phyloP scores from a whole-genome alignment of 176 grass and related monocot species.

The Poa annua region DNA sequence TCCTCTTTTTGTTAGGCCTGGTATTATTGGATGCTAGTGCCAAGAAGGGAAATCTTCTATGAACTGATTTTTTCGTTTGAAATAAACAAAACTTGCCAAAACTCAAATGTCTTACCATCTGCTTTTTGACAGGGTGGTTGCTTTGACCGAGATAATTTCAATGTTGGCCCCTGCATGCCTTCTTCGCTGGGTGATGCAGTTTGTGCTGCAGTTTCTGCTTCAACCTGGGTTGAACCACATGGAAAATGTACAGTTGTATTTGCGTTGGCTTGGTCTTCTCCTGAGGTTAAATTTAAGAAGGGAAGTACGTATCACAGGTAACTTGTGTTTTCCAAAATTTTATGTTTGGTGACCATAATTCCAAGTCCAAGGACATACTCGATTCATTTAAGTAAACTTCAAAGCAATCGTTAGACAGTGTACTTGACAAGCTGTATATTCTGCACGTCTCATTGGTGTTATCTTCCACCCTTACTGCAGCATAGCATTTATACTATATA shows the following conservation, averaged over 20 bases:
- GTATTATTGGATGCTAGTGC: constrained; percentile 3
- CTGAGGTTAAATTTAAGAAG: constrained; percentile 93
- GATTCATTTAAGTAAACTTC: background rate
- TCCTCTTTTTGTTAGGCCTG: background rate
- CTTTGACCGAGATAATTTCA: constrained; percentile 85
- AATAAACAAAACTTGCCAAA: constrained; percentile 33
- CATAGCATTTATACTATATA: constrained; percentile 1
- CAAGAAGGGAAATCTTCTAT: constrained; percentile 9
- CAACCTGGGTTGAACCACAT: constrained; percentile 93
- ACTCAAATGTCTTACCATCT: constrained; percentile 25
- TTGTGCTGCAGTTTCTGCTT: constrained; percentile 93
- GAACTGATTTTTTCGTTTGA: background rate
- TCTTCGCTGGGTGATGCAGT: constrained; percentile 71
- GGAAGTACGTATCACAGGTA: constrained; percentile 85
- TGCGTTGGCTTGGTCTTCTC: constrained; percentile 84
- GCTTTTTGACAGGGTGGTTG: constrained; percentile 70
- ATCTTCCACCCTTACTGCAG: background rate
- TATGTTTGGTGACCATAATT: constrained; percentile 27
- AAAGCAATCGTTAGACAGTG: background rate
- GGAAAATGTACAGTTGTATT: constrained; percentile 88
- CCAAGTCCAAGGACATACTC: background rate
- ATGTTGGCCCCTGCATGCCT: constrained; percentile 62
- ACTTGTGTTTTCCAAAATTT: constrained; percentile 15
- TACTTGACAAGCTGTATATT: constrained; percentile 25
- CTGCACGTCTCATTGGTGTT: background rate